Base-by-base conservation (phyloP, 768 basidiomycete genomes). In the Termitomyces sp. region DNA sequence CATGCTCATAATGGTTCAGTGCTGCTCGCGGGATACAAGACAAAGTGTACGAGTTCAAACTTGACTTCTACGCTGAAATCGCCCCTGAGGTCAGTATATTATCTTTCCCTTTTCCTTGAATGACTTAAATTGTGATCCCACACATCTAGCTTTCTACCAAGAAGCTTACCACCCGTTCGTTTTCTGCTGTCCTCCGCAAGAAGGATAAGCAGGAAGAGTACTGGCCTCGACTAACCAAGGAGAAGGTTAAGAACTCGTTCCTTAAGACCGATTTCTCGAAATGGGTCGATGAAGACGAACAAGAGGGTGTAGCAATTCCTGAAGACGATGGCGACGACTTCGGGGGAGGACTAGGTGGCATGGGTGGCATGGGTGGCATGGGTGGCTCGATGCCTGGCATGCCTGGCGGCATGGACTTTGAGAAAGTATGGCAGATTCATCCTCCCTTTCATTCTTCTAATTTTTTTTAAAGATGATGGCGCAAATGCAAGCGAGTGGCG, bases 281-380 rank as follows among this genome's bases (percentile, higher is more conserved):
- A 75, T 98, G 94, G 94, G 88, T 89, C 39, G 95, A 98, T 65
- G 95, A 98, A 75, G 96, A 98, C 67, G 95, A 98, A 68, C 96
- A 98, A 73, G 89, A 91, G 38, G 88, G 78, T 48, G 80, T 72
- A 22, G 61, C 69, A 1, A 65, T 59, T 9, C 55, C 74, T n/a
- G 67, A 71, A 2, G 78, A 76, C 10, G 82, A 85, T 2, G 74
- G 73, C 15, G 72, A 76, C 52, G 76, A 74, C 50, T 74, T 79
- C 66, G 70, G 73, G 41, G 81, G 52, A 45, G 52, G 77, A 0
- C 73, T 81, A 72, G 74, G 75, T 40, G 81, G 78, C 56, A 82
- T 83, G 76, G 76, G 75, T 62, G 76, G 73, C 60, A 71, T 76
- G 68, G n/a, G 65, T 3, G 81, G 77, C 1, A 70, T 77, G 66